Evolutionary conservation across 1,139 yeast genomes (phyloP), one percentile per base, ranked within the genome.

Genomic region (Saccharomyces pastorianus): DNA sequence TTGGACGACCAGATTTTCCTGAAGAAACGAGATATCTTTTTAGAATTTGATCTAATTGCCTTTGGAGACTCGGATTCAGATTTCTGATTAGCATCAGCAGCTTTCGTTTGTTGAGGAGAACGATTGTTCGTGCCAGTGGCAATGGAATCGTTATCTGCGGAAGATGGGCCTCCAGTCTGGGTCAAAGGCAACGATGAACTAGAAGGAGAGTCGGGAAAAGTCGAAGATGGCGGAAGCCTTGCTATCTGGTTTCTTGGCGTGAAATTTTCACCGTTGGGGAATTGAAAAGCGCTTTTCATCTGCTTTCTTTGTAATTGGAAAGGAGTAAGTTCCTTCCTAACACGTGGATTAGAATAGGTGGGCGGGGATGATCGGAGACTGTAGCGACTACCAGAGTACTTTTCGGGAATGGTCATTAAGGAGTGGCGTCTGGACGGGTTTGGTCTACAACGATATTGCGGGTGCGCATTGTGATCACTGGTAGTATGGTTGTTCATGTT

Each of bases 191-290:
- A 31, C 7, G 34, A 31, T 31, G 34, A 31, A 42, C 13, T 29
- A n/a, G 49, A 14, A 4, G 38, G 26, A 13, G 25, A 14, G 25
- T 44, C 14, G 5, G 14, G 26, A 17, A n/a, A 13, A 9, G 14
- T 8, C 14, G 14, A 13, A 14, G 17, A 55, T 50, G 49, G 57
- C 56, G 27, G 52, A 51, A 14, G 56, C 53, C 48, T 54, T 46
- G 20, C 55, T 49, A 34, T 54, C 41, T 42, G 48, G 42, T 52
- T 55, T 46, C 63, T 63, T 41, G 71, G 71, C 2, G 68, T 66
- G 47, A 67, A 68, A 23, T 52, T 59, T 51, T 68, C 71, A 14
- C 71, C 71, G 55, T 68, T 68, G 1, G 68, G 65, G 51, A 68
- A 68, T 46, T 55, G 61, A 48, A 67, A 68, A 29, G 60, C 51